phyloP scores from a whole-genome alignment of 208 protist species.

The Leptomonas pyrrhocoris region DNA sequence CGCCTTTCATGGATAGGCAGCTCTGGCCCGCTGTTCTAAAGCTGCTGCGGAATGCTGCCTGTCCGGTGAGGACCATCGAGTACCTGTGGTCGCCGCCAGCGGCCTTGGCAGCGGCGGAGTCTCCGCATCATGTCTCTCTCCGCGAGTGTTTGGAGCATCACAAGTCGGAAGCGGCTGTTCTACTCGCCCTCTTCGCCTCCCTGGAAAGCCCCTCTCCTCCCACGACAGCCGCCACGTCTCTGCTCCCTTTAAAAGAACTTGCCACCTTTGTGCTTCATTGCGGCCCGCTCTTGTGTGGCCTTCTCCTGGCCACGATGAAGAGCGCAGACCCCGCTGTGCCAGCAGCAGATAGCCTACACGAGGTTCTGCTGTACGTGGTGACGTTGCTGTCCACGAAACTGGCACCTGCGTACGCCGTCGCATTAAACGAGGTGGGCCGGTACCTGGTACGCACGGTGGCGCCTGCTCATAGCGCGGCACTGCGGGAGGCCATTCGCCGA shows the following conservation, averaged over 20 bases:
- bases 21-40: slow-evolving; percentile 16
- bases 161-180: background rate
- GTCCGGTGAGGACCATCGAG: slow-evolving; percentile 14
- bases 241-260: background rate
- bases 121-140: background rate
- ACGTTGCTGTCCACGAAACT: slow-evolving; percentile 32
- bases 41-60: slow-evolving; percentile 1
- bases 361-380: slow-evolving; percentile 36
- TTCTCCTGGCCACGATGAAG: slow-evolving; percentile 18
- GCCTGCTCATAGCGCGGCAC: slow-evolving; percentile 27
- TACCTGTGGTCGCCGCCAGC: slow-evolving; percentile 2
- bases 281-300: slow-evolving; percentile 19
- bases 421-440: slow-evolving; percentile 37
- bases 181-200: slow-evolving; percentile 21
- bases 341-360: slow-evolving; percentile 14
- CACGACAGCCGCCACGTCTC: background rate
- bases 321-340: slow-evolving; percentile 4
- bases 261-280: slow-evolving; percentile 19
- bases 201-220: background rate
- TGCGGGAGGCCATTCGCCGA: slow-evolving; percentile 59
- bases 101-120: background rate
- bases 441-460: slow-evolving; percentile 48
- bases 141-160: slow-evolving; percentile 9
- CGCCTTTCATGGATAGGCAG: background rate
- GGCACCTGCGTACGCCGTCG: slow-evolving; percentile 8